Evolutionary conservation across 2,329 filamentous ascomycete species (phyloP).

Genomic region (Ophiostoma montium): DNA sequence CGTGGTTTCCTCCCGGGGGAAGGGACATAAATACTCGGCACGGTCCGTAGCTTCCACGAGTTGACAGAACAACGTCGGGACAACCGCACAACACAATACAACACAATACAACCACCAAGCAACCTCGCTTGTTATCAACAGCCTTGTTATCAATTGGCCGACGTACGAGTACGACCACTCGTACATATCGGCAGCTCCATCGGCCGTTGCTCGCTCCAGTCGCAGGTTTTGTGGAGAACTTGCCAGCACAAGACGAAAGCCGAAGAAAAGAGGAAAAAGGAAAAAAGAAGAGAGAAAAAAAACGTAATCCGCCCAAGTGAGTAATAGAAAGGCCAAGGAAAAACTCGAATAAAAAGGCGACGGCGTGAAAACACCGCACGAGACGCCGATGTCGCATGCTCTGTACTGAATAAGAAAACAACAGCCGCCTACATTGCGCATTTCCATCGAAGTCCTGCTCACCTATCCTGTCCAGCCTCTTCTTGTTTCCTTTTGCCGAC

Average conservation of each 20-base stretch:
- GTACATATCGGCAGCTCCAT: too few species aligned
- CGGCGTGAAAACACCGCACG: not conserved
- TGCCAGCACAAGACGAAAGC: not conserved
- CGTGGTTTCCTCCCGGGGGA: not conserved
- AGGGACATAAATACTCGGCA: not conserved
- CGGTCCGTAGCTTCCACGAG: not conserved
- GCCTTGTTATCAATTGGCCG: too few species aligned
- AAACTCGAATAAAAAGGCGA: not conserved
- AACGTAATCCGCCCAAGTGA: not conserved
- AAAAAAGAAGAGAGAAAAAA: not conserved
- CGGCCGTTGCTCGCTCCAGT: not conserved
- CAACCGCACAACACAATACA: not conserved
- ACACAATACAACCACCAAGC: not conserved
- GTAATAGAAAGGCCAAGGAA: not conserved
- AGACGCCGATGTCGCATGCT: conserved; percentile 6
- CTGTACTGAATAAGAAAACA: conserved; percentile 5
- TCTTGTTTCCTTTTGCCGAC: not conserved
- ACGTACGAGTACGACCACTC: too few species aligned
- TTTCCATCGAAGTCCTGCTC: not conserved
- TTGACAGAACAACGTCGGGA: not conserved
- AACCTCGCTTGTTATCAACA: too few species aligned
- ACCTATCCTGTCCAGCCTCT: not conserved
- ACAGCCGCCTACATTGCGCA: not conserved
- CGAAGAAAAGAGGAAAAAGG: not conserved
- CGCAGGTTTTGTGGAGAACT: conserved; percentile 8